Conservation (phyloP, 2,329 filamentous ascomycete genomes). For the Aspergillus phoenicis region DNA sequence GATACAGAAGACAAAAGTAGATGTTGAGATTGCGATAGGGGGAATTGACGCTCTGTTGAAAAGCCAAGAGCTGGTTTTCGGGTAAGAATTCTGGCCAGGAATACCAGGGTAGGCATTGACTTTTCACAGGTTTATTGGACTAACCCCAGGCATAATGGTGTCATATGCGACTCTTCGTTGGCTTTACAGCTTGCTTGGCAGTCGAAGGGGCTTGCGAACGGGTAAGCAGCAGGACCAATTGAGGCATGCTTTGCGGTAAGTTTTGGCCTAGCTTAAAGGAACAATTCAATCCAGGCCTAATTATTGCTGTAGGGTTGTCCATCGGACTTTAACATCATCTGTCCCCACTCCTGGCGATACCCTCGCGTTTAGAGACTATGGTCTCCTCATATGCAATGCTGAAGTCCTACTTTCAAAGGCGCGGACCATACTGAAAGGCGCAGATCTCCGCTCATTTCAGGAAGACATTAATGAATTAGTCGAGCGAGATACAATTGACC, state of each 20-base stretch:
- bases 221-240: conserved; percentile 69
- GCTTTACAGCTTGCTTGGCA: conserved; percentile 68
- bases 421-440: conserved; percentile 67
- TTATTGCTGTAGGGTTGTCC: conserved; percentile 64
- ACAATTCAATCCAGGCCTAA: conserved; percentile 3
- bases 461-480: conserved; percentile 86
- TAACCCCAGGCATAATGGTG: conserved; percentile 91
- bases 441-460: conserved; percentile 79
- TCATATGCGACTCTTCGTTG: conserved; percentile 75
- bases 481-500: conserved; percentile 73
- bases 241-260: conserved; percentile 71
- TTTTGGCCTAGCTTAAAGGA: neutral
- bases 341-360: conserved; percentile 72
- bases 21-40: conserved; percentile 92
- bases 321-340: conserved; percentile 73
- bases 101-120: conserved; percentile 16
- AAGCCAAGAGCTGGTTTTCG: conserved; percentile 95
- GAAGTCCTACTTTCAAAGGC: conserved; percentile 76
- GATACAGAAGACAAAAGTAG: conserved; percentile 98
- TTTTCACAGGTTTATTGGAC: conserved; percentile 72
- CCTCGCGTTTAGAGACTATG: conserved; percentile 89
- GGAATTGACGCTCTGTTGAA: conserved; percentile 93
- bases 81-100: conserved; percentile 37
- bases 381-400: conserved; percentile 84
- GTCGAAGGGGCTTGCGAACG: conserved; percentile 67